Evolutionary conservation across 176 grass and related monocot genomes (phyloP).

Genomic region (Lolium perenne): DNA sequence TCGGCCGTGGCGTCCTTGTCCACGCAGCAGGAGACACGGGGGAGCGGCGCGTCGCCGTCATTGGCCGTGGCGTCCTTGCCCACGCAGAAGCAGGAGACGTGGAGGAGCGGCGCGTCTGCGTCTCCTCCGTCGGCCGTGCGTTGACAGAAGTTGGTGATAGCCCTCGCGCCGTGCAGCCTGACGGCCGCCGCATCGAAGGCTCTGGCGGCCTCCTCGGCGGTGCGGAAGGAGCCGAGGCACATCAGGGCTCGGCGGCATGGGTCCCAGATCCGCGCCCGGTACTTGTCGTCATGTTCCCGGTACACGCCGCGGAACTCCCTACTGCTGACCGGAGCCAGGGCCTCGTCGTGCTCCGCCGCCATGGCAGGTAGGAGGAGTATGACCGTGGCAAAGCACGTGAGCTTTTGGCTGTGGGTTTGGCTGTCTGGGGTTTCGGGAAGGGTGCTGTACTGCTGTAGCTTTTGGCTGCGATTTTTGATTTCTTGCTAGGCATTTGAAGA

Average conservation of each 20-base stretch:
- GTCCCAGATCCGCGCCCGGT: neutral
- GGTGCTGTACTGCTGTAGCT: too few species aligned
- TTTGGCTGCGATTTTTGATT: too few species aligned
- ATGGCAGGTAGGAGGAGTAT: neutral
- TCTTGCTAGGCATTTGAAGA: too few species aligned
- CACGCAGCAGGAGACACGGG: too few species aligned
- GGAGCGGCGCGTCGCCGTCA: too few species aligned
- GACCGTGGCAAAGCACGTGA: neutral
- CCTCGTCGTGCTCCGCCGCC: neutral
- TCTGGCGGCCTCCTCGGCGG: constrained; percentile 64
- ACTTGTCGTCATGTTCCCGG: neutral
- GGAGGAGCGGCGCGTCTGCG: too few species aligned
- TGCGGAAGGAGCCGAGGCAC: constrained; percentile 78
- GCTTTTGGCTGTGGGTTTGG: neutral
- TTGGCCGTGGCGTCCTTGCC: too few species aligned
- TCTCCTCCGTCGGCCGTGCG: neutral
- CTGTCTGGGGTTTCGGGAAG: neutral
- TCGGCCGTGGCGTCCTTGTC: too few species aligned
- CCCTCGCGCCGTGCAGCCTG: neutral
- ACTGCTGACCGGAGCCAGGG: neutral
- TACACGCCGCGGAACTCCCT: neutral
- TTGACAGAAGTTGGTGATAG: neutral
- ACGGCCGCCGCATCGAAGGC: neutral
- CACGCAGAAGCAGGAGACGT: too few species aligned
- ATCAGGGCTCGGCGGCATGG: neutral